These are phyloP conservation scores for Polytolypa hystricis DNA, from an alignment of 2,329 filamentous ascomycete genomes.

Conservation along the genomic window DNA sequence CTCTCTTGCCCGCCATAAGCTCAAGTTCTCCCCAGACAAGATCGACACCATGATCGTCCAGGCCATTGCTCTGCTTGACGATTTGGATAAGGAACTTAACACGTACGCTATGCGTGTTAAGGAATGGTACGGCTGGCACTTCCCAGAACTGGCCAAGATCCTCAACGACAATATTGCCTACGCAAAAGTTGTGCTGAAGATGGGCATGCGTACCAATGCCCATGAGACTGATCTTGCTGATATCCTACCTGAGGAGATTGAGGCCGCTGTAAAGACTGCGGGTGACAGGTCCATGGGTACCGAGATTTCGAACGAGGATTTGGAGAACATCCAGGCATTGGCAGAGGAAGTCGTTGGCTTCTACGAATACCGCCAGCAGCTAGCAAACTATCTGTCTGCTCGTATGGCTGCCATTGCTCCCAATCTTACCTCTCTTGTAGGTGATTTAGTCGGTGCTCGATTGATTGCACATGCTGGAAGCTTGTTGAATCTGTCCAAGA, in stretches of 20 bases:
- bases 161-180: conserved; percentile 96
- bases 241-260: conserved; percentile 90
- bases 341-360: conserved; percentile 90
- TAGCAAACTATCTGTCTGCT: conserved; percentile 78
- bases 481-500: conserved; percentile 88
- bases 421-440: conserved; percentile 86
- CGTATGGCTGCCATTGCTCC: conserved; percentile 96
- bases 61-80: conserved; percentile 84
- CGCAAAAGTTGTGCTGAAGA: conserved; percentile 72
- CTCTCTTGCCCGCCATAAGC: conserved; percentile 91
- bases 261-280: conserved; percentile 79
- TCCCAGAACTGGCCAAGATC: conserved; percentile 95
- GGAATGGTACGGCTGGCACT: conserved; percentile 99
- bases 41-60: conserved; percentile 99
- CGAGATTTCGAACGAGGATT: conserved; percentile 84
- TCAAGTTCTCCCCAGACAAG: conserved; percentile 98
- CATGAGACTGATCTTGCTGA: conserved; percentile 69
- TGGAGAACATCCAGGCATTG: conserved; percentile 82
- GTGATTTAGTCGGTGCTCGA: conserved; percentile 85
- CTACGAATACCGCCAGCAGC: conserved; percentile 77
- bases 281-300: conserved; percentile 98
- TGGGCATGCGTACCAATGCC: conserved; percentile 80
- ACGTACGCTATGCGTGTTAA: conserved; percentile 98
- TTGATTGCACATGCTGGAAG: conserved; percentile 92
- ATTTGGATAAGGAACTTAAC: conserved; percentile 97